Conservation (phyloP, 1,139 yeast genomes). For the Pichia sp. region DNA sequence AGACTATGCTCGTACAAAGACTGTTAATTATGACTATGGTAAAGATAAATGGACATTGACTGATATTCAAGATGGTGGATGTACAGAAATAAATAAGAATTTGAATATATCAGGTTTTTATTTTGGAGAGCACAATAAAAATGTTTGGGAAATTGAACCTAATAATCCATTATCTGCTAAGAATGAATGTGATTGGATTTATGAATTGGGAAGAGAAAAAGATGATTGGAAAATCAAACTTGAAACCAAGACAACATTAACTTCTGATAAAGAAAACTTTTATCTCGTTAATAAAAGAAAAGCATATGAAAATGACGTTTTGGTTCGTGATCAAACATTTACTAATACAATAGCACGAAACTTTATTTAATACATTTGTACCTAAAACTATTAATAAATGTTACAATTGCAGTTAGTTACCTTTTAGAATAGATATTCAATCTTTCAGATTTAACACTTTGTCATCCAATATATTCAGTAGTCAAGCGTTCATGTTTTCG, state of each 20-base stretch:
- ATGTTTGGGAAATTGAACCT: conserved; percentile 30
- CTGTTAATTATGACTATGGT: conserved; percentile 27
- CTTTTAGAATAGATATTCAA: background rate
- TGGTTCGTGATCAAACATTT: conserved; percentile 25
- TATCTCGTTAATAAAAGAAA: conserved; percentile 19
- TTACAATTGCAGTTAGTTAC: background rate
- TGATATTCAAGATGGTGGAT: conserved; percentile 32
- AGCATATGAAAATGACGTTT: conserved; percentile 26
- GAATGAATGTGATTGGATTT: conserved; percentile 34
- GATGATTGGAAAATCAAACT: conserved; percentile 32
- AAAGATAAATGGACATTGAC: conserved; percentile 27
- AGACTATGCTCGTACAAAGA: conserved; percentile 25
- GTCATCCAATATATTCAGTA: conserved; percentile 15
- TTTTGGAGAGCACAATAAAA: conserved; percentile 32
- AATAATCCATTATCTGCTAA: conserved; percentile 33
- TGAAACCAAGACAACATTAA: conserved; percentile 28
- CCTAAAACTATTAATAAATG: background rate
- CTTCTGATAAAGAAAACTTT: conserved; percentile 25
- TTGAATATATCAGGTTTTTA: conserved; percentile 28
- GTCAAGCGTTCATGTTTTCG: conserved; percentile 16
- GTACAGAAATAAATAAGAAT: conserved; percentile 23
- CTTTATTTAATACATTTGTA: conserved; percentile 4
- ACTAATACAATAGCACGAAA: conserved; percentile 19
- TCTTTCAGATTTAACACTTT: conserved; percentile 14
- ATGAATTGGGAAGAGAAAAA: conserved; percentile 32